Conservation (phyloP, 169 alveolate genomes). For the Eimeria necatrix region DNA sequence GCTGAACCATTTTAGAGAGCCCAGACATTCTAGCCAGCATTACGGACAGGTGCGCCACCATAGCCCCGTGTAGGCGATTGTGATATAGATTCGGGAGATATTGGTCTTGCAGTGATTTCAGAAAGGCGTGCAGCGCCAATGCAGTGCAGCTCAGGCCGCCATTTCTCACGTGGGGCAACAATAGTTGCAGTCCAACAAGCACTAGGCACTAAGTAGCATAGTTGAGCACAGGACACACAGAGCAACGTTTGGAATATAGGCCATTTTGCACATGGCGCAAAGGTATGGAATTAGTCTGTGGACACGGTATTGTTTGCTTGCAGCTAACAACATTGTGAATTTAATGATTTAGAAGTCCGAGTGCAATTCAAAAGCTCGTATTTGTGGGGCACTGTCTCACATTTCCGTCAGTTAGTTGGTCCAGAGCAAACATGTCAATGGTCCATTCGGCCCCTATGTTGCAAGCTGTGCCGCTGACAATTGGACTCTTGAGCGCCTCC, state of each 20-base stretch:
- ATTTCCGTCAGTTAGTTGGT: slow-evolving; percentile 33
- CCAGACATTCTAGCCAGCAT: slow-evolving; percentile 82
- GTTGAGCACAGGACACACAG: not conserved
- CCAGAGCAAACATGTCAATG: slow-evolving; percentile 66
- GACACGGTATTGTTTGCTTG: too few relatives aligned
- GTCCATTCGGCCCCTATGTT: slow-evolving; percentile 60
- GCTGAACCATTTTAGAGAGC: slow-evolving; percentile 57
- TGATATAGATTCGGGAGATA: slow-evolving; percentile 84
- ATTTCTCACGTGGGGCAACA: slow-evolving; percentile 60
- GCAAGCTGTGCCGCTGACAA: not conserved
- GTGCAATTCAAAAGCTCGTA: not conserved
- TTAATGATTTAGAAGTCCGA: too few relatives aligned
- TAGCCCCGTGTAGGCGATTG: slow-evolving; percentile 84
- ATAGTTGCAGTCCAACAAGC: slow-evolving; percentile 69
- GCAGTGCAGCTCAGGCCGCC: not conserved
- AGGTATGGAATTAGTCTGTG: too few relatives aligned
- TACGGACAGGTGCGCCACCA: slow-evolving; percentile 85
- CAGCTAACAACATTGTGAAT: too few relatives aligned
- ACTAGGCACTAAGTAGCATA: slow-evolving; percentile 21
- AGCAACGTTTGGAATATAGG: not conserved
- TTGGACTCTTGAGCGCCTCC: slow-evolving; percentile 34
- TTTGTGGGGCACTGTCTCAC: not conserved
- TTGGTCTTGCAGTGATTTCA: slow-evolving; percentile 59
- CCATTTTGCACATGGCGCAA: not conserved
- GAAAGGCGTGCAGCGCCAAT: slow-evolving; percentile 53